phyloP scores from a whole-genome alignment of 805 yeast genomes.

The Barnettozyma sp. region DNA sequence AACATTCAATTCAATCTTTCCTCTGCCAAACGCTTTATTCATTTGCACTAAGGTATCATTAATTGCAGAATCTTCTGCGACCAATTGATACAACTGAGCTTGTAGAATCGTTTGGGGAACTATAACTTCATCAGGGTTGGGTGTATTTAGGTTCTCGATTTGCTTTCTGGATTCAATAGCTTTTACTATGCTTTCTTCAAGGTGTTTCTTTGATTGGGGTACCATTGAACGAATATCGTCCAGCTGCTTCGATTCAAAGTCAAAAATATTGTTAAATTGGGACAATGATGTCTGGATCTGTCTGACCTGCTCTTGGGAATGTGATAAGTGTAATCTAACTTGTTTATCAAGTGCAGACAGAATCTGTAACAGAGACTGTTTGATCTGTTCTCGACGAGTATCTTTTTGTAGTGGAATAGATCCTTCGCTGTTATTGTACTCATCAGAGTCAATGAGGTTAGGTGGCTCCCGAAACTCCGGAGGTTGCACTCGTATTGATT shows the following conservation, averaged over 20 bases:
- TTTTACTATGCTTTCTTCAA: slow-evolving; percentile 25
- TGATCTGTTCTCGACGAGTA: not conserved
- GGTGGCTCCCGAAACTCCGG: no score
- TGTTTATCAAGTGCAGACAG: not conserved
- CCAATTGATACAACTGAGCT: slow-evolving; percentile 56
- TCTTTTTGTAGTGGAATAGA: no score
- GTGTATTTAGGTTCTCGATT: slow-evolving; percentile 27
- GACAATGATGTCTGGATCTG: slow-evolving; percentile 29
- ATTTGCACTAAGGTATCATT: slow-evolving; percentile 59
- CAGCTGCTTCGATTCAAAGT: slow-evolving; percentile 29
- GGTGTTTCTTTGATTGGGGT: slow-evolving; percentile 24
- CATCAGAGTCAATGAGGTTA: slow-evolving; percentile 1
- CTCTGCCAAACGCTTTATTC: slow-evolving; percentile 46
- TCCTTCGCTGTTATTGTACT: no score
- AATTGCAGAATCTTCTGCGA: slow-evolving; percentile 63
- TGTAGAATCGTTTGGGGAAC: slow-evolving; percentile 46
- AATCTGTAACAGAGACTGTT: slow-evolving; percentile 7
- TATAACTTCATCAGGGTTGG: slow-evolving; percentile 37
- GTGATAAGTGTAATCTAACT: slow-evolving; percentile 11
- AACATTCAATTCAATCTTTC: slow-evolving; percentile 35
- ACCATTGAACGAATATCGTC: slow-evolving; percentile 23
- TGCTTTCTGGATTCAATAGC: slow-evolving; percentile 28
- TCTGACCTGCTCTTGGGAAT: slow-evolving; percentile 17
- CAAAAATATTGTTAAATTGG: slow-evolving; percentile 32
- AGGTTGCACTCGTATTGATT: slow-evolving; percentile 1